Base-by-base conservation (phyloP, 2,329 filamentous ascomycete species). In the Hypoxylon rubiginosum region DNA sequence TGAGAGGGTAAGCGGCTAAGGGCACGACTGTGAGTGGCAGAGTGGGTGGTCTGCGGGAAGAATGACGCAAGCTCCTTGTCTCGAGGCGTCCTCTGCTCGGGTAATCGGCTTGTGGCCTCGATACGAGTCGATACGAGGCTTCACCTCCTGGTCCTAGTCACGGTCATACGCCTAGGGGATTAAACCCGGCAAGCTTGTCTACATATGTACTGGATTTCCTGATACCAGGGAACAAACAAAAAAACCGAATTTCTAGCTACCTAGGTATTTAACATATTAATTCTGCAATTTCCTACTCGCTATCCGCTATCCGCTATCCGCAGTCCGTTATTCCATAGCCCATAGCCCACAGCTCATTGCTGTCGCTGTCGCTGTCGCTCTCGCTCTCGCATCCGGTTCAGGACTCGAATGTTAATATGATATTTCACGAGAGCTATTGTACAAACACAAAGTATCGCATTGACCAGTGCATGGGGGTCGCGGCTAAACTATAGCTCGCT, bases 401-500 rank as follows among this genome's bases (percentile, higher is more conserved):
- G n/a, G 11, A 24, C 13, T 30, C 28, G 28, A 7, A 30, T 1
- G 8, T 9, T 9, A 7, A 30, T 7, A 28, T 28, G 8, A 30
- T 30, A 30, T 9, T 5, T 30, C 8, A 30, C 5, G 1, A 30
- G 1, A 30, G 1, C 5, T 9, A 30, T 1, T 30, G 28, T 7
- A 30, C 28, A 7, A 30, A 3, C 28, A 3, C 3, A 30, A 30
- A 1, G 5, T 6, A 30, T 30, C 3, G 6, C 2, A 7, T 30
- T 30, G 6, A 4, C 5, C 6, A 30, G 2, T 9, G 4, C 21
- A 24, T 9, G 2, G 28, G 28, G 5, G 8, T 9, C 6, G 28
- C 41, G 30, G 3, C 24, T 56, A 13, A 39, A 63, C 43, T 78
- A 83, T 65, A 83, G 73, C 68, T 83, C 81, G 50, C 74, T 68